Percentiles rank a stretch among this genome's conserved stretches.
phyloP scores from a whole-genome alignment of 1,139 yeast genomes.

The Candida sp. region DNA sequence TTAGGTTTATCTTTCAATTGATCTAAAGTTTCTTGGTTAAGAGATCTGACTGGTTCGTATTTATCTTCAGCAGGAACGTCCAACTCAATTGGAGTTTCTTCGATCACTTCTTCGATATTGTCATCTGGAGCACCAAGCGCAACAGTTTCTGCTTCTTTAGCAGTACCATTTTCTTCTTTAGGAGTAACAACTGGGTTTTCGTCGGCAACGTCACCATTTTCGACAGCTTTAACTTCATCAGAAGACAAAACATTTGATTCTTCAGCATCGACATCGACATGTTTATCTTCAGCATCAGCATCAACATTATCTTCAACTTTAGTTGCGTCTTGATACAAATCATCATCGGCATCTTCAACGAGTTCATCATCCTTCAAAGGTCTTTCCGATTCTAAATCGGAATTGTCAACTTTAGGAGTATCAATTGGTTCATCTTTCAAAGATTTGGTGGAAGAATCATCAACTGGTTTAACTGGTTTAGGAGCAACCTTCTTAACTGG shows the following conservation, averaged over 20 bases:
- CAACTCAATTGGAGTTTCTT: constrained; percentile 31
- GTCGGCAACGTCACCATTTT: neutral
- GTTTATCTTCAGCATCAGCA: constrained; percentile 5
- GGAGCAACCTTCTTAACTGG: constrained; percentile 13
- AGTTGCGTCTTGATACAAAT: constrained; percentile 11
- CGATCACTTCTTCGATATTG: constrained; percentile 19
- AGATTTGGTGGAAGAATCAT: constrained; percentile 7
- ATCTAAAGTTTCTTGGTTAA: constrained; percentile 40
- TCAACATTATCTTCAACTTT: constrained; percentile 9
- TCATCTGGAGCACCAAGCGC: constrained; percentile 15
- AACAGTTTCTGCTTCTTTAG: constrained; percentile 2
- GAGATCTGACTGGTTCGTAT: constrained; percentile 29
- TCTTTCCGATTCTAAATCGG: constrained; percentile 8
- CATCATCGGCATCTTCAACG: constrained; percentile 7
- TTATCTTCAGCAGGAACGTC: constrained; percentile 30
- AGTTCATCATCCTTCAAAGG: constrained; percentile 10
- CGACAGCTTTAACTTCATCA: constrained; percentile 3
- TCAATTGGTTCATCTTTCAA: constrained; percentile 11
- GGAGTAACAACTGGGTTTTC: constrained; percentile 3
- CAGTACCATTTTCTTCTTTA: neutral
- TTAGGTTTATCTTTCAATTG: constrained; percentile 46
- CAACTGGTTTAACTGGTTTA: constrained; percentile 9
- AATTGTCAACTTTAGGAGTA: constrained; percentile 9
- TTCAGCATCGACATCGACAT: constrained; percentile 7
- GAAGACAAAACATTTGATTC: constrained; percentile 2